Evolutionary conservation across 2,329 filamentous ascomycete species (phyloP).

Genomic region (Dichotomopilus funicola): DNA sequence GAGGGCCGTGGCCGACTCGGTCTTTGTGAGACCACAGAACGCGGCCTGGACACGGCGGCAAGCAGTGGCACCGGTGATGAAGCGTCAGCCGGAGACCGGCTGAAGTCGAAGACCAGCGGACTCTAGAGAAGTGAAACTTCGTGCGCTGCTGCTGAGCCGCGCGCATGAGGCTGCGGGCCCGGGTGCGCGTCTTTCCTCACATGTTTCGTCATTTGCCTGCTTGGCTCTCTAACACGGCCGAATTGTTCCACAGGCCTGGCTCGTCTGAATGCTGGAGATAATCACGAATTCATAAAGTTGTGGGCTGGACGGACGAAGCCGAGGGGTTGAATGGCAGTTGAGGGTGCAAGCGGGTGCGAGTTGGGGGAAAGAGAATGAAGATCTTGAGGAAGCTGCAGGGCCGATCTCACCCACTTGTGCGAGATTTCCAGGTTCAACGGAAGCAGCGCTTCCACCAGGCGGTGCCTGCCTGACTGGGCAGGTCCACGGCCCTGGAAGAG

Average conservation of each 20-base stretch:
- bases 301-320: not conserved
- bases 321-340: not conserved
- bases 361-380: not conserved
- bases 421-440: slow-evolving; percentile 3
- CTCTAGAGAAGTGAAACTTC: slow-evolving; percentile 23
- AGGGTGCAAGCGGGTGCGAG: no score
- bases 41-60: not conserved
- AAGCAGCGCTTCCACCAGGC: slow-evolving; percentile 12
- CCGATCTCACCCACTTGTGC: slow-evolving; percentile 2
- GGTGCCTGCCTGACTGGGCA: slow-evolving; percentile 11
- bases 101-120: slow-evolving; percentile 18
- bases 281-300: not conserved
- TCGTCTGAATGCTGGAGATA: not conserved
- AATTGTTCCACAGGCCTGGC: slow-evolving; percentile 1
- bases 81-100: slow-evolving; percentile 14
- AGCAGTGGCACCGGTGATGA: not conserved
- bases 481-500: not conserved
- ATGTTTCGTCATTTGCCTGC: slow-evolving; percentile 3
- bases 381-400: not conserved
- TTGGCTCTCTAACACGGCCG: slow-evolving; percentile 20
- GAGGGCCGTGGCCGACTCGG: no score
- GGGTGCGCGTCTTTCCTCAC: slow-evolving; percentile 10
- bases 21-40: not conserved
- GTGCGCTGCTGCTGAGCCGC: slow-evolving; percentile 23
- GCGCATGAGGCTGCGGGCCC: slow-evolving; percentile 10